These are phyloP conservation scores for Taphrina wiesneri DNA, from an alignment of 1,139 yeast genomes.

Conservation along the genomic window DNA sequence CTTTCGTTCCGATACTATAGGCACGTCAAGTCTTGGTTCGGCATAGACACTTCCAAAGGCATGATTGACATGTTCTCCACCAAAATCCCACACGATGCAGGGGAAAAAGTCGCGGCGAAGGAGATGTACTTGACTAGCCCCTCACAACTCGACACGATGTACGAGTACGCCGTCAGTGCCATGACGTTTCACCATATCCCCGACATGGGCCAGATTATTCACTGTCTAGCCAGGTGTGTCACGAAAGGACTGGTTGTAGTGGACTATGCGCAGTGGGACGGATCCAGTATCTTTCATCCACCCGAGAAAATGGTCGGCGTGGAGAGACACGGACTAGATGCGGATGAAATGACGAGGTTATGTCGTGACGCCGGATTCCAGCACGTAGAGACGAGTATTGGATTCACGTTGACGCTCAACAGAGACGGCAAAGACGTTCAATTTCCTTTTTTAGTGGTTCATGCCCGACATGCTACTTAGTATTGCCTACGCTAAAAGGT, in stretches of 20 bases:
- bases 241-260: neutral
- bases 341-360: neutral
- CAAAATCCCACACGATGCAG: neutral
- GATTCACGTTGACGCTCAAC: neutral
- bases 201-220: neutral
- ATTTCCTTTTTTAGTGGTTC: conserved; percentile 18
- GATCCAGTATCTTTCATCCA: conserved; percentile 19
- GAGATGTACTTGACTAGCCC: neutral
- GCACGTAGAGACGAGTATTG: neutral
- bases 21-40: conserved; percentile 3
- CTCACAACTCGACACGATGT: neutral
- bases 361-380: conserved; percentile 2
- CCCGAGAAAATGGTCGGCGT: conserved; percentile 15
- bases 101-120: neutral
- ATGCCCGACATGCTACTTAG: neutral
- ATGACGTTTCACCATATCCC: conserved; percentile 24
- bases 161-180: conserved; percentile 6
- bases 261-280: conserved; percentile 3
- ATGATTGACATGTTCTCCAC: conserved; percentile 7
- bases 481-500: neutral
- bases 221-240: conserved; percentile 5
- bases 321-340: conserved; percentile 19
- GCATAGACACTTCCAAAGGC: conserved; percentile 6
- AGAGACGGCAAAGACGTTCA: neutral
- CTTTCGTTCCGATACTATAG: neutral